These are phyloP conservation scores for Elsinoe necatrix DNA, from an alignment of 2,329 filamentous ascomycete genomes.

Conservation along the genomic window DNA sequence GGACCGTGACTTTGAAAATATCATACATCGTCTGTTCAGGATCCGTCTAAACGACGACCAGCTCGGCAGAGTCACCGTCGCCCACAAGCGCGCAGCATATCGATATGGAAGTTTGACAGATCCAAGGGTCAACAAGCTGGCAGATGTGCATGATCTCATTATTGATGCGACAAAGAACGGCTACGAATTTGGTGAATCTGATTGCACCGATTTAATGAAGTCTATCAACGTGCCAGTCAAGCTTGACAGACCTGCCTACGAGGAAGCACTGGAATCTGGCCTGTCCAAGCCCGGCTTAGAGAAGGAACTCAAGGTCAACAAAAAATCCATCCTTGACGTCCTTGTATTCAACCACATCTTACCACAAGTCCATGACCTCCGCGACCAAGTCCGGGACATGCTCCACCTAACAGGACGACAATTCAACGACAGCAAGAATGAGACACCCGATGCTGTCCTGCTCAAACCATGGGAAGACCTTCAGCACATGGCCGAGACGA, in stretches of 20 bases:
- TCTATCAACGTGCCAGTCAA: conserved; percentile 42
- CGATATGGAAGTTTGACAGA: conserved; percentile 26
- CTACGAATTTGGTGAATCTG: conserved; percentile 39
- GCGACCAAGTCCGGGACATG: conserved; percentile 16
- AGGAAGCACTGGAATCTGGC: conserved; percentile 22
- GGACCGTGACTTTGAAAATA: not conserved
- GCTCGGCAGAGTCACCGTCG: conserved; percentile 57
- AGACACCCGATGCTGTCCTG: conserved; percentile 14
- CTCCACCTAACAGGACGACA: not conserved
- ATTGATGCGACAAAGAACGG: conserved; percentile 41
- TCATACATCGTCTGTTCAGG: conserved; percentile 1
- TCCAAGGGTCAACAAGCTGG: conserved; percentile 21
- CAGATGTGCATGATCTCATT: conserved; percentile 34
- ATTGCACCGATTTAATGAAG: conserved; percentile 46
- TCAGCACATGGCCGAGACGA: conserved; percentile 4
- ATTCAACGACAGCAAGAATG: not conserved
- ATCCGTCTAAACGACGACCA: conserved; percentile 41
- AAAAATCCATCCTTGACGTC: conserved; percentile 52
- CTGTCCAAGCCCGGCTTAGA: conserved; percentile 18
- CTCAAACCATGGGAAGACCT: conserved; percentile 13
- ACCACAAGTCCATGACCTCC: conserved; percentile 20
- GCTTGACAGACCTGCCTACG: conserved; percentile 31
- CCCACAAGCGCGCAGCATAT: conserved; percentile 57
- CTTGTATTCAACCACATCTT: conserved; percentile 32
- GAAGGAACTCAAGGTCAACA: not conserved